Evolutionary conservation across 1,139 yeast species (phyloP).

Genomic region (Scheffersomyces insectosa): DNA sequence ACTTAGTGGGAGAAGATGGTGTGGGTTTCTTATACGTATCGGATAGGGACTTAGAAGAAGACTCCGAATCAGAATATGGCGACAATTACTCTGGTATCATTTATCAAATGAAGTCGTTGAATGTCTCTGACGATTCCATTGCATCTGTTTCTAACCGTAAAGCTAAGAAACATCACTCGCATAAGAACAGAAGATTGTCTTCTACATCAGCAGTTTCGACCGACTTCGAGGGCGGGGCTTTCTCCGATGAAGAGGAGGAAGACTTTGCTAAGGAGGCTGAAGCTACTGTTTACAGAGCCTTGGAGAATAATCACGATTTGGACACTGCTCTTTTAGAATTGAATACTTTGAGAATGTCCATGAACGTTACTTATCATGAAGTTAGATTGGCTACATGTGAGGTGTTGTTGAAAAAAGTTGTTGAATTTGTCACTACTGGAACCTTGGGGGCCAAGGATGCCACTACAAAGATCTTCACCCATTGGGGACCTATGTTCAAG

Average conservation of each 20-base stretch:
- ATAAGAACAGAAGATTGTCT: constrained; percentile 32
- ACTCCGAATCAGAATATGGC: constrained; percentile 29
- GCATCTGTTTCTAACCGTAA: constrained; percentile 55
- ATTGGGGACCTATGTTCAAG: constrained; percentile 78
- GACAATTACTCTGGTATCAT: constrained; percentile 41
- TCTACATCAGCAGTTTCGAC: constrained; percentile 41
- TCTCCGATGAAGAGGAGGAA: constrained; percentile 56
- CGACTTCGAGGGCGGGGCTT: constrained; percentile 39
- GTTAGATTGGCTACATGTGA: constrained; percentile 79
- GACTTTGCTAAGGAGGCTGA: constrained; percentile 85
- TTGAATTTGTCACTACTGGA: constrained; percentile 71
- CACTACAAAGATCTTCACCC: constrained; percentile 65
- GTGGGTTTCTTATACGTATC: constrained; percentile 59
- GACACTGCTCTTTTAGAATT: constrained; percentile 92
- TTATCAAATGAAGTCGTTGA: constrained; percentile 62
- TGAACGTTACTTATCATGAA: constrained; percentile 93
- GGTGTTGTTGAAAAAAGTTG: constrained; percentile 68
- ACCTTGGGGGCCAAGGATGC: constrained; percentile 79
- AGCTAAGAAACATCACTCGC: constrained; percentile 34
- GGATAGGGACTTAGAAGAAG: constrained; percentile 41
- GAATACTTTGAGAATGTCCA: constrained; percentile 93
- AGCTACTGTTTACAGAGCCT: constrained; percentile 90
- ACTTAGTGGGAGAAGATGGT: constrained; percentile 60
- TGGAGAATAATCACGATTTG: constrained; percentile 86
- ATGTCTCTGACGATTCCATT: constrained; percentile 80